These are phyloP conservation scores for Lactifluus piperatus DNA, from an alignment of 768 basidiomycete genomes.

Conservation along the genomic window DNA sequence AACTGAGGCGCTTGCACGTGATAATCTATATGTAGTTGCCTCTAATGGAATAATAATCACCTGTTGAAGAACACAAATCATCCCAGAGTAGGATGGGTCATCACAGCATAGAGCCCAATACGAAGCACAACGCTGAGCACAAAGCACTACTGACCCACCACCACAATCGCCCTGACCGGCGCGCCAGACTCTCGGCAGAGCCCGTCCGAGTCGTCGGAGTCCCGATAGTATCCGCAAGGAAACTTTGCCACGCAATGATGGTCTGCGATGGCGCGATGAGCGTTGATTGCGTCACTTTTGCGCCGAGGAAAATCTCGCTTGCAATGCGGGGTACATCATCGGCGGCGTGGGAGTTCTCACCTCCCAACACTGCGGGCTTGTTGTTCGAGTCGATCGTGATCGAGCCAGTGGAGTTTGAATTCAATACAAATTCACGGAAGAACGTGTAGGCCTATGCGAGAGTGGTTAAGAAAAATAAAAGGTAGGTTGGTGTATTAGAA, in stretches of 20 bases:
- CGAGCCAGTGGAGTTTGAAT: slow-evolving; percentile 49
- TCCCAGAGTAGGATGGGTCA: neutral
- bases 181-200: neutral
- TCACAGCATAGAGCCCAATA: neutral
- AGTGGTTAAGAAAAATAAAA: neutral
- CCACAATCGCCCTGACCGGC: neutral
- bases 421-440: slow-evolving; percentile 58
- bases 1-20: neutral
- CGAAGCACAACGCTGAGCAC: neutral
- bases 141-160: neutral
- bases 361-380: slow-evolving; percentile 35
- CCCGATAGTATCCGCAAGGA: slow-evolving; percentile 24
- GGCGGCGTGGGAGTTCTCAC: slow-evolving; percentile 40
- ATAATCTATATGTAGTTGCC: neutral
- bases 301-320: slow-evolving; percentile 48
- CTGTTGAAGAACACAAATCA: neutral
- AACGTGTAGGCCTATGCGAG: slow-evolving; percentile 48
- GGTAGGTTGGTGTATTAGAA: neutral
- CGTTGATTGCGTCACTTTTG: slow-evolving; percentile 24
- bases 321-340: slow-evolving; percentile 44
- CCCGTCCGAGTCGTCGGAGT: slow-evolving; percentile 6
- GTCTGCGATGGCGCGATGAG: slow-evolving; percentile 26
- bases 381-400: slow-evolving; percentile 31
- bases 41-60: too few species aligned
- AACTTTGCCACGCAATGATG: slow-evolving; percentile 27